Base-by-base conservation (phyloP, 352 stramenopile species). In the Pythium biforme region DNA sequence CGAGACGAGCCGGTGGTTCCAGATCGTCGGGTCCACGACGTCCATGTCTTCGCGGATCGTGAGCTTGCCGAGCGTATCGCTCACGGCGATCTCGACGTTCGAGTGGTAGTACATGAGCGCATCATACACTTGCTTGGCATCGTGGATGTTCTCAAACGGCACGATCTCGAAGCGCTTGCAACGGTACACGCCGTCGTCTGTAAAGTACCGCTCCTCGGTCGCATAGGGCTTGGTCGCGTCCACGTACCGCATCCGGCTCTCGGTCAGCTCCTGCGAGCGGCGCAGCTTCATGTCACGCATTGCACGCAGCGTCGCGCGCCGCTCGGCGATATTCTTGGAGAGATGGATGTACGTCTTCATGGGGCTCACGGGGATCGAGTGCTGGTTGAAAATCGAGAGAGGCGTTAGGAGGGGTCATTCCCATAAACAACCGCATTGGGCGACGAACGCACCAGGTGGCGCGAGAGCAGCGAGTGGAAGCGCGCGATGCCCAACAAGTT, bases 11-110 rank as follows among this genome's bases (percentile, higher is more conserved):
- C 78, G 78, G 51, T 81, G 70, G 50, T 82, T 75, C 65, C 51
- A 76, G 7, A 82, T 73, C 4, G 50, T 62, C 12, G 57, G 51
- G 14, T 68, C 66, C 20, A 23, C 64, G 64, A 40, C 64, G 23
- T 59, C 74, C n/a, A 77, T 70, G 62, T 87, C 76, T 47, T 89
- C 77, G 3, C 74, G 74, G 15, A 87, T 60, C 20, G 75, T 84
- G 7, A 77, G 68, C 45, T 86, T 55, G 11, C 76, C 79, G 7
- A 86, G 37, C n/a, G 67, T 66, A 48, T 81, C 76, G 5, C 75
- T 77, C 29, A 87, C 76, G 6, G 53, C 77, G 52, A 86, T 83
- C 54, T 85, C 76, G 49, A 86, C 72, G 39, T 79, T 83, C 12
- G 74, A 37, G 37, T 72, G 64, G 58, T 74, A 81, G 11, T 64